Percentiles rank a stretch among this genome's conserved stretches.
Conservation (phyloP, 1,139 yeast genomes). For the Zhuliangozyma blackwelliae region DNA sequence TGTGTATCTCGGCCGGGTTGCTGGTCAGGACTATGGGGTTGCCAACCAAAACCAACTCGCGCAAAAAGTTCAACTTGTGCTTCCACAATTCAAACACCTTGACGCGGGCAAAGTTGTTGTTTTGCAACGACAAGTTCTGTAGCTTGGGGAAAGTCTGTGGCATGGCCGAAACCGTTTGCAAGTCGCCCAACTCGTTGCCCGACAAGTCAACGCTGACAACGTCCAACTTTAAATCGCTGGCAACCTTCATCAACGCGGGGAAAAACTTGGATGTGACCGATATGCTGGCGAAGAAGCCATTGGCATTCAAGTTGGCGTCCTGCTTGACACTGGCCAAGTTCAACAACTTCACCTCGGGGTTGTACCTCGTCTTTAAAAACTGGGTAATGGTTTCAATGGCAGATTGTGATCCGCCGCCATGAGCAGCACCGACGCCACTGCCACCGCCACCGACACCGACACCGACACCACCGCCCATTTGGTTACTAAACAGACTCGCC, state of each 20-base stretch:
- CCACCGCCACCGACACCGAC: conserved; percentile 7
- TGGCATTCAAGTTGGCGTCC: conserved; percentile 57
- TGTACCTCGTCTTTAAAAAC: conserved; percentile 65
- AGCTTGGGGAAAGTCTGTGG: conserved; percentile 73
- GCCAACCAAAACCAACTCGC: conserved; percentile 72
- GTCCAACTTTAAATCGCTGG: conserved; percentile 47
- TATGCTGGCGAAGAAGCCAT: conserved; percentile 63
- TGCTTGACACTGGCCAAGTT: conserved; percentile 65
- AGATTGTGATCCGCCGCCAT: conserved; percentile 18
- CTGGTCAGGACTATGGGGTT: conserved; percentile 60
- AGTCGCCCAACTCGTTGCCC: conserved; percentile 61
- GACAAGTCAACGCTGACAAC: conserved; percentile 79
- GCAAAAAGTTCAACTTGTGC: conserved; percentile 64
- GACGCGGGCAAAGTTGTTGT: conserved; percentile 60
- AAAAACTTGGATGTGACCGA: conserved; percentile 73
- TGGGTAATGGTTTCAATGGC: conserved; percentile 61
- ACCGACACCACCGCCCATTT: conserved; percentile 5
- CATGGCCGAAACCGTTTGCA: conserved; percentile 57
- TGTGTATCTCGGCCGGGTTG: conserved; percentile 31
- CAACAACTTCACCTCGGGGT: conserved; percentile 59
- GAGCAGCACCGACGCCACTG: conserved; percentile 11
- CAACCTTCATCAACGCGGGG: conserved; percentile 86
- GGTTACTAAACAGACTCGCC: conserved; percentile 16
- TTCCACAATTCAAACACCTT: conserved; percentile 72
- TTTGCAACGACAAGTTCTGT: conserved; percentile 73